phyloP scores from a whole-genome alignment of 805 yeast genomes.

The Brettanomyces bruxellensis region DNA sequence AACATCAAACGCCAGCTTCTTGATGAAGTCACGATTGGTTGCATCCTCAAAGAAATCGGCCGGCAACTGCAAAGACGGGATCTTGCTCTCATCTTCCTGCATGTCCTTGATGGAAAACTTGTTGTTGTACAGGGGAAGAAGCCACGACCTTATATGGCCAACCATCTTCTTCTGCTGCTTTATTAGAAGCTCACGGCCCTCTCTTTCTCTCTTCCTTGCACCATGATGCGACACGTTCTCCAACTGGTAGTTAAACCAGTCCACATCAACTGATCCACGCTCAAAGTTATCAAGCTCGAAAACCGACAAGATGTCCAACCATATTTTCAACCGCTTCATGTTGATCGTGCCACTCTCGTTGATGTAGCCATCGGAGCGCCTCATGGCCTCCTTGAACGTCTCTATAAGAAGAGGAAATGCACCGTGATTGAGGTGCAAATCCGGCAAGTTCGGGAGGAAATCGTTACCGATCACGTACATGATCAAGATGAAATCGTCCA shows the following conservation, averaged over 20 bases:
- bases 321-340: constrained; percentile 56
- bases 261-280: constrained; percentile 71
- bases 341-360: constrained; percentile 79
- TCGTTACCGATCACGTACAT: constrained; percentile 96
- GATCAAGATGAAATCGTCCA: constrained; percentile 88
- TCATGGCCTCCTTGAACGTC: constrained; percentile 76
- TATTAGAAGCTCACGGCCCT: constrained; percentile 54
- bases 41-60: constrained; percentile 34
- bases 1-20: constrained; percentile 54
- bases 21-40: constrained; percentile 49
- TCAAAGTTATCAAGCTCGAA: constrained; percentile 87
- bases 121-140: constrained; percentile 19
- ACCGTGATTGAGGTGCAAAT: constrained; percentile 86
- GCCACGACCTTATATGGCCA: constrained; percentile 46
- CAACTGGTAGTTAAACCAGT: constrained; percentile 83
- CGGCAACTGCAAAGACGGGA: constrained; percentile 40
- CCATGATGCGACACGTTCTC: constrained; percentile 71
- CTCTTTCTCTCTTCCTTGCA: constrained; percentile 54
- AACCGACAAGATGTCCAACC: constrained; percentile 67
- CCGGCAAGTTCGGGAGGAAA: constrained; percentile 94
- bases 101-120: constrained; percentile 25
- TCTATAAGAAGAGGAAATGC: constrained; percentile 90
- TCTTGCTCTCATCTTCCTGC: constrained; percentile 28
- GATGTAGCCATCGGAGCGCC: constrained; percentile 71
- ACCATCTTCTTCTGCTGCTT: constrained; percentile 72